A percentile compares a stretch with the other conserved stretches of the same genome.
phyloP scores from a whole-genome alignment of 768 basidiomycete genomes.

The Asterophora lycoperdoides region DNA sequence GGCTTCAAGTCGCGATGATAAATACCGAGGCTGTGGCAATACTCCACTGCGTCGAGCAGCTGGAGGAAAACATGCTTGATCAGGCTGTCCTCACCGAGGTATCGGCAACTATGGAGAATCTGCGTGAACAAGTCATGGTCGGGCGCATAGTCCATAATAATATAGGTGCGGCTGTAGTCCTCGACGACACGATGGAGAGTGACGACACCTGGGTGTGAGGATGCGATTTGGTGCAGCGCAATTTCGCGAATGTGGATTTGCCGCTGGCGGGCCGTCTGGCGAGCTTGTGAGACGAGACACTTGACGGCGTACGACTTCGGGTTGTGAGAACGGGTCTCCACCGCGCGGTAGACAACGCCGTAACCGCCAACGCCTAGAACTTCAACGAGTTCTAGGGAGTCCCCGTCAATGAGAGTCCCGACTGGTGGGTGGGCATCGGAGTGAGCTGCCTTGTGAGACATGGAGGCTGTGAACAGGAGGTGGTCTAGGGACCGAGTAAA shows the following conservation, averaged over 20 bases:
- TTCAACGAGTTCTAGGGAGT: conserved; percentile 76
- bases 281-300: conserved; percentile 63
- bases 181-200: conserved; percentile 88
- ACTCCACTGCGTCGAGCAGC: conserved; percentile 89
- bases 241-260: conserved; percentile 89
- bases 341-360: conserved; percentile 91
- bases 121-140: conserved; percentile 92
- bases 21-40: conserved; percentile 87
- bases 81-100: conserved; percentile 78
- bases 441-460: conserved; percentile 54
- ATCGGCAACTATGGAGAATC: conserved; percentile 74
- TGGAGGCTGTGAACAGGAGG: conserved; percentile 27
- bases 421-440: conserved; percentile 67
- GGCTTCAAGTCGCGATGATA: conserved; percentile 98
- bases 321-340: conserved; percentile 52
- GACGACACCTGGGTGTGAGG: conserved; percentile 77
- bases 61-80: conserved; percentile 93
- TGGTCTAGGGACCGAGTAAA: conserved; percentile 21
- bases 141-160: conserved; percentile 91
- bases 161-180: conserved; percentile 76
- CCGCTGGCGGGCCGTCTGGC: conserved; percentile 55
- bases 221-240: conserved; percentile 68
- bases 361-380: conserved; percentile 93
- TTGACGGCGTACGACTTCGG: conserved; percentile 85
- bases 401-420: conserved; percentile 82